These are phyloP conservation scores for Dactylonectria estremocensis DNA, from an alignment of 2,329 filamentous ascomycete species.

Conservation along the genomic window DNA sequence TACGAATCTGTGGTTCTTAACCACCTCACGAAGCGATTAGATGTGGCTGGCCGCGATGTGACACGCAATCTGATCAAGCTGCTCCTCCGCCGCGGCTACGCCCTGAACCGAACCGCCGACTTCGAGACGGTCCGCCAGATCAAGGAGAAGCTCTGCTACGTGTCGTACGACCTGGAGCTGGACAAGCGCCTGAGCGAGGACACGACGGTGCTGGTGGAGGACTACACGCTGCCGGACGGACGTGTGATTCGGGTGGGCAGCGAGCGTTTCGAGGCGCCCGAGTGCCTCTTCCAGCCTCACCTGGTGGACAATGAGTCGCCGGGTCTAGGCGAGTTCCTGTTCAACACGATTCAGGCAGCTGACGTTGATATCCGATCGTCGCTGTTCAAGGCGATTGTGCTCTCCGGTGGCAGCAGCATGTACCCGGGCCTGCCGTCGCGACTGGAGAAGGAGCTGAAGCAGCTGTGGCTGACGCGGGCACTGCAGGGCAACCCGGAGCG, in stretches of 20 bases:
- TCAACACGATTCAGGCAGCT: constrained; percentile 97
- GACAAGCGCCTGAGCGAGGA: constrained; percentile 98
- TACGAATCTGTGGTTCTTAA: constrained; percentile 99
- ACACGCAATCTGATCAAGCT: constrained; percentile 98
- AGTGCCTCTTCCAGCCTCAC: constrained; percentile 98
- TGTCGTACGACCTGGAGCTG: constrained; percentile 96
- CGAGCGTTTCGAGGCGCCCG: constrained; percentile 97
- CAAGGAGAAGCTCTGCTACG: constrained; percentile 99
- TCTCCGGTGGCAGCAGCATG: constrained; percentile 98
- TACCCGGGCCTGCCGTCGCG: constrained; percentile 95
- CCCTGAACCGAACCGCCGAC: constrained; percentile 97
- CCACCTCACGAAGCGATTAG: constrained; percentile 92
- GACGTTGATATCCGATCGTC: constrained; percentile 96
- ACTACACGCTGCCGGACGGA: constrained; percentile 96
- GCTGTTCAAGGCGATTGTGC: constrained; percentile 96
- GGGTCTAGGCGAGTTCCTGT: constrained; percentile 95
- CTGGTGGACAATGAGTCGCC: constrained; percentile 98
- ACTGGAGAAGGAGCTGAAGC: constrained; percentile 98
- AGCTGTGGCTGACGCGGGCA: constrained; percentile 95
- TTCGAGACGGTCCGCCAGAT: constrained; percentile 99
- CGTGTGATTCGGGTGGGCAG: constrained; percentile 96
- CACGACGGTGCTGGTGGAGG: constrained; percentile 96
- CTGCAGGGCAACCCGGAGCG: constrained; percentile 93
- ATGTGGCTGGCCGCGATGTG: constrained; percentile 96
- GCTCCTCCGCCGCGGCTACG: constrained; percentile 92